These are phyloP conservation scores for Chaetomium tenue DNA, from an alignment of 495 filamentous ascomycete genomes.

Conservation along the genomic window DNA sequence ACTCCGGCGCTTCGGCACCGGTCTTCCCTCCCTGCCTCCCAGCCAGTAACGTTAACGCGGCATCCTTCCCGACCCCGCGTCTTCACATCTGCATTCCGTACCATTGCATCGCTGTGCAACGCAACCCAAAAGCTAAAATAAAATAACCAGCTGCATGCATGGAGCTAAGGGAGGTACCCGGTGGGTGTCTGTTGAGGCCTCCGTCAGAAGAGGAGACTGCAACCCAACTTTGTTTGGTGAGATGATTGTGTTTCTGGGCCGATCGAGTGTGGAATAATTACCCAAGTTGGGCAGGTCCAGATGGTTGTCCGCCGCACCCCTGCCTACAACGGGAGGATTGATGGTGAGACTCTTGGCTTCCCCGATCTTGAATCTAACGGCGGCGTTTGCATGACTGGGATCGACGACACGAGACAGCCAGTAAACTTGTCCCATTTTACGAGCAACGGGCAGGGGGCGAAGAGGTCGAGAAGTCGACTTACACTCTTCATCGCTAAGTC, in stretches of 20 bases:
- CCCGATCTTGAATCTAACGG: constrained; percentile 9
- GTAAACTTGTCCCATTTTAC: background rate
- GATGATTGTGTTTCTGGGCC: background rate
- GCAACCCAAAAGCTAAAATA: background rate
- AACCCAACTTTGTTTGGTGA: background rate
- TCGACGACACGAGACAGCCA: constrained; percentile 3
- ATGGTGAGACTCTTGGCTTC: constrained; percentile 12
- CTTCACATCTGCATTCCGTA: background rate
- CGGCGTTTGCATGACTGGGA: constrained; percentile 13
- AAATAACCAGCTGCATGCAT: background rate
- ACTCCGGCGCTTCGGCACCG: constrained; percentile 5
- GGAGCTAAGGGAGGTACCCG: no score
- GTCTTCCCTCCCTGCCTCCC: background rate
- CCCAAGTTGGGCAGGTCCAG: no score
- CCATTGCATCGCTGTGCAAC: background rate
- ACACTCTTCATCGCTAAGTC: no score
- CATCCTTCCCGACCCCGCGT: constrained; percentile 7
- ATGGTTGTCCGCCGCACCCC: background rate
- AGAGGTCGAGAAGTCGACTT: no score
- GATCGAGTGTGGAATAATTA: background rate
- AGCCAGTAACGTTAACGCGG: background rate
- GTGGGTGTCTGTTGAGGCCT: no score
- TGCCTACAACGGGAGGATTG: constrained; percentile 7
- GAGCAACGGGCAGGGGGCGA: background rate
- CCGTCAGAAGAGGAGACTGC: no score